phyloP scores from a whole-genome alignment of 306 rosid genomes.

The Glycine tomentella region DNA sequence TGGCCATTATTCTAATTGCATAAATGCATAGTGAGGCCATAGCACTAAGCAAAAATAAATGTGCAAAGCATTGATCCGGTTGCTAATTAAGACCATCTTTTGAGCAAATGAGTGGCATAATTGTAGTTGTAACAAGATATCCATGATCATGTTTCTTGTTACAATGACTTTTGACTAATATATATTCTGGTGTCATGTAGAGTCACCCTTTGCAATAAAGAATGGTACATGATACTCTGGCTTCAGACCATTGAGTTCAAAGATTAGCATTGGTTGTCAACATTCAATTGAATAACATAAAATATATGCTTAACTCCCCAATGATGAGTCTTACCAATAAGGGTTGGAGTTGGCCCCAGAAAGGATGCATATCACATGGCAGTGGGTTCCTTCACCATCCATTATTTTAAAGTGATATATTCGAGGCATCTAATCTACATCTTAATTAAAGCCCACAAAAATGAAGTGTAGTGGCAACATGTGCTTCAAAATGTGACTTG shows the following conservation, averaged over 20 bases:
- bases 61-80: slow-evolving; percentile 10
- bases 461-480: slow-evolving; percentile 39
- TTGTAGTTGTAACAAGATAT: slow-evolving; percentile 16
- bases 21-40: not conserved
- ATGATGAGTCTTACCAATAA: slow-evolving; percentile 29
- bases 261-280: slow-evolving; percentile 38
- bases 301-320: slow-evolving; percentile 32
- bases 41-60: slow-evolving; percentile 19
- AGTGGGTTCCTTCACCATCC: slow-evolving; percentile 49
- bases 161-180: slow-evolving; percentile 40
- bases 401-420: slow-evolving; percentile 44
- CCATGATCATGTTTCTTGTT: slow-evolving; percentile 9
- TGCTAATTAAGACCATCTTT: not conserved
- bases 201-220: slow-evolving; percentile 36
- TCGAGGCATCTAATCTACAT: slow-evolving; percentile 44
- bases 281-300: slow-evolving; percentile 28
- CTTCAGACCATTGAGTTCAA: slow-evolving; percentile 4
- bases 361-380: slow-evolving; percentile 45
- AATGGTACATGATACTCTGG: slow-evolving; percentile 9
- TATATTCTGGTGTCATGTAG: slow-evolving; percentile 41
- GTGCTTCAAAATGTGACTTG: slow-evolving; percentile 50
- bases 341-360: slow-evolving; percentile 34
- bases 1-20: slow-evolving; percentile 11
- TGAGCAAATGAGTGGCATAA: slow-evolving; percentile 31
- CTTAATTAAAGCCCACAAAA: slow-evolving; percentile 40